Base-by-base conservation (phyloP, 495 filamentous ascomycete species). In the Neurospora sp. region DNA sequence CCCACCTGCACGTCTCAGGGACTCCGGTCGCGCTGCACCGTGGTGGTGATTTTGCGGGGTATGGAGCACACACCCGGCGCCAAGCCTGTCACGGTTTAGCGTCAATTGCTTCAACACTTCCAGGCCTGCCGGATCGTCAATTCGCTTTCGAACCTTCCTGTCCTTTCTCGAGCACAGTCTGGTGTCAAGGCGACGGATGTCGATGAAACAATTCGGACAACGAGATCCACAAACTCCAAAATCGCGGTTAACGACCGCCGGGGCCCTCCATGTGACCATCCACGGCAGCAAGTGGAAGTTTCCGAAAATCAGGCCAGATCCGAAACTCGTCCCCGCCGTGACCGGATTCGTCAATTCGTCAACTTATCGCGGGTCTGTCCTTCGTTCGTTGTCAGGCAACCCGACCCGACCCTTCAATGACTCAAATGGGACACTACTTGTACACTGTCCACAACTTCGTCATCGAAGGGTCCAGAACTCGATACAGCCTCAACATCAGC, bases 11-110 rank as follows among this genome's bases (percentile, higher is more conserved):
- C 16, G 76, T 78, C 71, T 74, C 77, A 75, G 73, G 77, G 74
- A 74, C 73, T 71, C 74, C 48, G 41, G 74, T 20, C 48, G 70
- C 38, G 2, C 73, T 72, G 39, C 40, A 44, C 27, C 31, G 40
- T 69, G 54, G 70, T 66, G 48, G 0, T 59, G 48, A 72, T 71
- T 74, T 76, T 78, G 79, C 78, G 79, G 79, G 79, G 79, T 75
- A 80, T 75, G 75, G 71, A 77, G 75, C 62, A 77, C 73, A 71
- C 18, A 69, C 70, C 72, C 72, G 71, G 54, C 48, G 69, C 74
- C 71, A 76, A 77, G 72, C 54, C 76, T 72, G 16, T 42, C 71
- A 69, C 27, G 42, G 78, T 72, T 69, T 79, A 78, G 77, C 73
- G 75, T 39, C 70, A 46, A 59, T 70, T 35, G 27, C 54, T 31